These are phyloP conservation scores for Thermothelomyces thermophilus DNA, from an alignment of 2,329 filamentous ascomycete species.

Conservation along the genomic window DNA sequence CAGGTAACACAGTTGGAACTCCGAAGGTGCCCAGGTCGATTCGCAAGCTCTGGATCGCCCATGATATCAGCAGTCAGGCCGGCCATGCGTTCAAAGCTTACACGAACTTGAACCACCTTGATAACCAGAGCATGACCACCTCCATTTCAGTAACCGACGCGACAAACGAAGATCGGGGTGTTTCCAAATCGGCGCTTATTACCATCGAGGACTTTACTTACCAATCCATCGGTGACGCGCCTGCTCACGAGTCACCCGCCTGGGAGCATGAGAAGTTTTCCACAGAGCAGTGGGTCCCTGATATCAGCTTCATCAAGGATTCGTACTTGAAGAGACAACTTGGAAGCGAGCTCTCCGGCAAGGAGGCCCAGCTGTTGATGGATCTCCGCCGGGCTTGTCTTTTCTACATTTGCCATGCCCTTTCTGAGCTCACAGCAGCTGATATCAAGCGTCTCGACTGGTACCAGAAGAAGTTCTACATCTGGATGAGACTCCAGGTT, in stretches of 20 bases:
- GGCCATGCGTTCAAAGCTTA: conserved; percentile 21
- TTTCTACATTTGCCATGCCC: conserved; percentile 20
- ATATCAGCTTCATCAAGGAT: conserved; percentile 18
- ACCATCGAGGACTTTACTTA: conserved; percentile 19
- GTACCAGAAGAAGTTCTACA: conserved; percentile 24
- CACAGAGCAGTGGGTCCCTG: conserved; percentile 18
- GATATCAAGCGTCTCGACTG: conserved; percentile 19
- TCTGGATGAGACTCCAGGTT: conserved; percentile 23
- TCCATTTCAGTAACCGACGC: conserved; percentile 15
- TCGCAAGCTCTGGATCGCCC: conserved; percentile 34
- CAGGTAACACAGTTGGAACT: conserved; percentile 13
- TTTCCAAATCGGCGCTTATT: conserved; percentile 11
- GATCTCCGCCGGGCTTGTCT: conserved; percentile 22
- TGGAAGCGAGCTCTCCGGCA: conserved; percentile 16
- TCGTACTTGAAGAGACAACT: conserved; percentile 17
- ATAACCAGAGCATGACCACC: conserved; percentile 18
- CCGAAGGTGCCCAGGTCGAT: conserved; percentile 34
- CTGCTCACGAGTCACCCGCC: background rate
- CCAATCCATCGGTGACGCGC: conserved; percentile 20
- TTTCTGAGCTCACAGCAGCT: conserved; percentile 10
- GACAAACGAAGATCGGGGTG: background rate
- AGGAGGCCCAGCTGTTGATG: conserved; percentile 16
- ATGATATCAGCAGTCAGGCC: conserved; percentile 25
- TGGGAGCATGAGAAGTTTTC: conserved; percentile 20
- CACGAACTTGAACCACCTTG: conserved; percentile 13